A percentile compares a stretch with the other conserved stretches of the same genome.
Conservation (phyloP, 352 stramenopile species). For the Phytophthora foliorum region DNA sequence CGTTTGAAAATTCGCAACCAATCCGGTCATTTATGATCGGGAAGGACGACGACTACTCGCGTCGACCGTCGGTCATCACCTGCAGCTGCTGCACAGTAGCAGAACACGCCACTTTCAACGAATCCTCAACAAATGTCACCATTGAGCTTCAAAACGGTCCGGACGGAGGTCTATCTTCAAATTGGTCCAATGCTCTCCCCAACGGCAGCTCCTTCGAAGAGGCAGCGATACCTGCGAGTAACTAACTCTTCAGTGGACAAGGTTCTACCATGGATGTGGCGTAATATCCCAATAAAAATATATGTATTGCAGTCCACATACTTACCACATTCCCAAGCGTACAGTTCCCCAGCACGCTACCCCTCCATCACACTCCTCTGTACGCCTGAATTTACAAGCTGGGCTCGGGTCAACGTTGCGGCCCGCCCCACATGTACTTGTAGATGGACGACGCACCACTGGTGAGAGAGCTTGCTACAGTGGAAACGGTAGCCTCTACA, state of each 20-base stretch:
- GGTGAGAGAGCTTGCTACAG: slow-evolving; percentile 79
- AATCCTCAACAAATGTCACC: not conserved
- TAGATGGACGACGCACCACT: slow-evolving; percentile 85
- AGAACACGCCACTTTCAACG: slow-evolving; percentile 1
- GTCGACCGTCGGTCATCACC: slow-evolving; percentile 3
- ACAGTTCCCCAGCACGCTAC: slow-evolving; percentile 15
- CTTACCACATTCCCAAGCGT: slow-evolving; percentile 25
- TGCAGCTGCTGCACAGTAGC: not conserved
- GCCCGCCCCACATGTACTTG: slow-evolving; percentile 86
- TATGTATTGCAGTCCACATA: slow-evolving; percentile 22
- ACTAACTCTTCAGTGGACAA: too few relatives aligned
- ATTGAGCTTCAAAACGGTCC: not conserved
- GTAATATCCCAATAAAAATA: slow-evolving; percentile 19
- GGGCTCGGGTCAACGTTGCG: slow-evolving; percentile 28
- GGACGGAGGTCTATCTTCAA: slow-evolving; percentile 16
- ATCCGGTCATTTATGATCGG: slow-evolving; percentile 22
- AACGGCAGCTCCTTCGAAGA: not conserved
- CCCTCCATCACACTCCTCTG: slow-evolving; percentile 14
- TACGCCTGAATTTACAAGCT: slow-evolving; percentile 26
- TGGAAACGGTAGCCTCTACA: slow-evolving; percentile 78
- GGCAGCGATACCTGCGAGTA: not conserved
- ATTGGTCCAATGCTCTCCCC: slow-evolving; percentile 8
- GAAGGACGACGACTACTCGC: slow-evolving; percentile 7
- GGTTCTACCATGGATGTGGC: too few relatives aligned
- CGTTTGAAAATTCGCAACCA: slow-evolving; percentile 5